Conservation (phyloP, 768 basidiomycete genomes). For the Gymnopilus junonius region DNA sequence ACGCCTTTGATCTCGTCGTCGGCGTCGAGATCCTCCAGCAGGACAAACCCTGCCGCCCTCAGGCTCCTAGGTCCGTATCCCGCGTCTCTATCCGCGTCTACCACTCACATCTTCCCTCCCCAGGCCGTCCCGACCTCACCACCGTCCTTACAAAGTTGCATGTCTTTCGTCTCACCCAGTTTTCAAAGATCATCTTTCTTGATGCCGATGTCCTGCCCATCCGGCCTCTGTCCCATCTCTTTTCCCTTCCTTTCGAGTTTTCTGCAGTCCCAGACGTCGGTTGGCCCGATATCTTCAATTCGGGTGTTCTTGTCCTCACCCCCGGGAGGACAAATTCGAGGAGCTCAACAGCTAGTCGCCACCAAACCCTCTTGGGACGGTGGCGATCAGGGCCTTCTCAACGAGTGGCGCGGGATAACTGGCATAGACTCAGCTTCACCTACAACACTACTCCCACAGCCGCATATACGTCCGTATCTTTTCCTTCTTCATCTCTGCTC, state of each 20-base stretch:
- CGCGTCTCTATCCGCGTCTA: constrained; percentile 18
- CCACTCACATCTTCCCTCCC: constrained; percentile 6
- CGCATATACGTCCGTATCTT: constrained; percentile 83
- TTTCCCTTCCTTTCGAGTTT: constrained; percentile 80
- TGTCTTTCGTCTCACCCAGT: constrained; percentile 89
- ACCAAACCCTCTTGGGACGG: constrained; percentile 93
- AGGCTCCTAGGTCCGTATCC: constrained; percentile 77
- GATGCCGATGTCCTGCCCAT: constrained; percentile 92
- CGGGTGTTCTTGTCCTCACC: constrained; percentile 88
- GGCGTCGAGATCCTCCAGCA: constrained; percentile 90
- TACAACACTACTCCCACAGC: constrained; percentile 99
- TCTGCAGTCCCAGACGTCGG: constrained; percentile 96
- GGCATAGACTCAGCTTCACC: constrained; percentile 95
- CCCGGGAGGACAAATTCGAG: constrained; percentile 86
- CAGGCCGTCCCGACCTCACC: constrained; percentile 93
- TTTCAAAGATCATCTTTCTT: constrained; percentile 85
- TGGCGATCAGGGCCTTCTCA: constrained; percentile 97
- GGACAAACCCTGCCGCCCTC: constrained; percentile 65
- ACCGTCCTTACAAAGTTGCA: constrained; percentile 97
- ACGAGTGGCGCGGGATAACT: constrained; percentile 90
- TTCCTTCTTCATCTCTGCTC: constrained; percentile 23
- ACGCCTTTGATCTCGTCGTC: constrained; percentile 82
- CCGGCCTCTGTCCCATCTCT: constrained; percentile 91
- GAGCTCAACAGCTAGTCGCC: constrained; percentile 73
- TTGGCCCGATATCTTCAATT: constrained; percentile 99